Conservation (phyloP, 1,284 basidiomycete genomes). For the Cerrena zonata region DNA sequence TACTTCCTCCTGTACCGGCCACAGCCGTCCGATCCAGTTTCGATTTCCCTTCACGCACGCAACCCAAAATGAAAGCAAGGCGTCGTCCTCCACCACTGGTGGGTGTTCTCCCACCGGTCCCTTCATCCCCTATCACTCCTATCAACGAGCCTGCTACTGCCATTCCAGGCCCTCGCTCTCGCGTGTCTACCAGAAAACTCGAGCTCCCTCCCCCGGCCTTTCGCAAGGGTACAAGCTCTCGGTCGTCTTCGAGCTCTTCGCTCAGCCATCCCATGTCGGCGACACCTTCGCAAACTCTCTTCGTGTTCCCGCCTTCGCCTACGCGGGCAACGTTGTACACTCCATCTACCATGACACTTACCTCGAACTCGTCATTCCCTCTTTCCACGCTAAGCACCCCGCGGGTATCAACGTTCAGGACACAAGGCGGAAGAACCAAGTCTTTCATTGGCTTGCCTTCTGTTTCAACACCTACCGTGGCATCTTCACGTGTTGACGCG, state of each 20-base stretch:
- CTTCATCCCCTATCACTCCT: constrained; percentile 44
- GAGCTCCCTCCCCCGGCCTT: constrained; percentile 52
- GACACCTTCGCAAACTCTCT: constrained; percentile 67
- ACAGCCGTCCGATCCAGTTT: constrained; percentile 46
- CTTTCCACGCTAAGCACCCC: constrained; percentile 64
- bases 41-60: constrained; percentile 35
- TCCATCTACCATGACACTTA: constrained; percentile 70
- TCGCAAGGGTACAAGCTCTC: constrained; percentile 13
- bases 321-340: constrained; percentile 46
- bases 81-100: constrained; percentile 52
- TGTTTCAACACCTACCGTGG: constrained; percentile 71
- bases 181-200: constrained; percentile 49
- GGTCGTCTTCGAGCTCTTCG: background rate
- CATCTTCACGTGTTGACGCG: constrained; percentile 74
- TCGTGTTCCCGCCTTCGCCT: constrained; percentile 78
- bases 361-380: constrained; percentile 50
- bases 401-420: constrained; percentile 62
- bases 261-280: constrained; percentile 15
- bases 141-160: constrained; percentile 22
- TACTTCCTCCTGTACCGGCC: constrained; percentile 31
- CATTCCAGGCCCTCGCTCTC: constrained; percentile 35
- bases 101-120: constrained; percentile 60
- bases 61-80: constrained; percentile 41
- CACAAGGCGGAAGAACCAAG: constrained; percentile 53
- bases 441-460: constrained; percentile 67